Evolutionary conservation across 129 eudicot genomes (phyloP).

Genomic region (Mikania micrantha): DNA sequence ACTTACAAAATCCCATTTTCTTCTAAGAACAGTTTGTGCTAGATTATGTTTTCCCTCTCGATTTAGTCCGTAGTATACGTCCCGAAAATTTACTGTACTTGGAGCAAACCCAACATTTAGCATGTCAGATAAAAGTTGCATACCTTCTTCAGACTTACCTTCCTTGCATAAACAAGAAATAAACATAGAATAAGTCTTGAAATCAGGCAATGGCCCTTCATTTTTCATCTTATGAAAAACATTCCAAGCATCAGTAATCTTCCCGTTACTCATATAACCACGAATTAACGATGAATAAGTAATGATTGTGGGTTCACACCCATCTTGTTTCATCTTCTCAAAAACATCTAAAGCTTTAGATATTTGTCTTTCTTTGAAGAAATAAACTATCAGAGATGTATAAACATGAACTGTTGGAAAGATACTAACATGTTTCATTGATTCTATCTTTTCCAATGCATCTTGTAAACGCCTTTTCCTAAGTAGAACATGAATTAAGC

Average conservation of each 20-base stretch:
- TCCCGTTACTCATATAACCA: conserved; percentile 54
- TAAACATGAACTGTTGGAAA: conserved; percentile 75
- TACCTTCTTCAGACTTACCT: conserved; percentile 70
- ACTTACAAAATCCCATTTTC: conserved; percentile 40
- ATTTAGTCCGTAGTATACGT: conserved; percentile 61
- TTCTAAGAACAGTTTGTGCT: conserved; percentile 45
- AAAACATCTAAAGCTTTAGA: conserved; percentile 50
- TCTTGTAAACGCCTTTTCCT: conserved; percentile 41
- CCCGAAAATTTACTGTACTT: conserved; percentile 67
- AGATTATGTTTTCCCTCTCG: conserved; percentile 76
- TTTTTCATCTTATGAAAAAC: conserved; percentile 46
- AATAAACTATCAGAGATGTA: conserved; percentile 60
- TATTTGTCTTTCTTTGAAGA: conserved; percentile 45
- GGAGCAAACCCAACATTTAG: conserved; percentile 56
- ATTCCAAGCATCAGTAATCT: conserved; percentile 48
- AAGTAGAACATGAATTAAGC: conserved; percentile 65
- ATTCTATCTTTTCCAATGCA: conserved; percentile 68
- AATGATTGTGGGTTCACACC: conserved; percentile 59
- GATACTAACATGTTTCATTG: conserved; percentile 47
- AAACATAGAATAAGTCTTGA: conserved; percentile 69
- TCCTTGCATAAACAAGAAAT: conserved; percentile 56
- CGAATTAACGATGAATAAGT: conserved; percentile 66
- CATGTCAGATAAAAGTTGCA: conserved; percentile 69
- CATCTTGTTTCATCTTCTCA: conserved; percentile 47
- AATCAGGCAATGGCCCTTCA: conserved; percentile 79